A percentile compares a stretch with the other conserved stretches of the same genome.
phyloP scores from a whole-genome alignment of 78 protist genomes.

The Neovahlkampfia damariscottae region DNA sequence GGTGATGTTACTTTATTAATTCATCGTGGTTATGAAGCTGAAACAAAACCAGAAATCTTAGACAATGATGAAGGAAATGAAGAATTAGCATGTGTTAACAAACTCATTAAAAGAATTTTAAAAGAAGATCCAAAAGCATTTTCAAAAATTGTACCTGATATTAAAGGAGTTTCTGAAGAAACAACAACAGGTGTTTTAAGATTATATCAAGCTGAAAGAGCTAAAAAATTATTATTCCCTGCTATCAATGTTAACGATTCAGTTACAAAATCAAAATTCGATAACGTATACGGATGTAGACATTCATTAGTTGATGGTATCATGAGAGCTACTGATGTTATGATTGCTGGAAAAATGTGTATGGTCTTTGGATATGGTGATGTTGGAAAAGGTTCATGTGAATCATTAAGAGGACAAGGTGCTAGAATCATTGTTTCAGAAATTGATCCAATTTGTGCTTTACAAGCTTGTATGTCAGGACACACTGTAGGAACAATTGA shows the following conservation, averaged over 20 bases:
- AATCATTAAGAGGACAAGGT: conserved; percentile 72
- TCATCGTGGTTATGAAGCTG: neutral
- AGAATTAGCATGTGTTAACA: neutral
- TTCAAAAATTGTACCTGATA: neutral
- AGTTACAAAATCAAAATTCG: conserved; percentile 98
- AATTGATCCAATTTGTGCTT: conserved; percentile 99
- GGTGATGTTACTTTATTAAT: conserved; percentile 89
- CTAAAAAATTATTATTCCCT: conserved; percentile 72
- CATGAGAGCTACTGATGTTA: conserved; percentile 97
- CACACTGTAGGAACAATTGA: conserved; percentile 84
- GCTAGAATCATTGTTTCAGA: conserved; percentile 92
- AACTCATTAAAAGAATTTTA: neutral
- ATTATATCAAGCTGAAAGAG: conserved; percentile 75
- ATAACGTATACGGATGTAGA: conserved; percentile 97
- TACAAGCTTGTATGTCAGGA: conserved; percentile 98
- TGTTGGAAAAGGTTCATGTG: conserved; percentile 98
- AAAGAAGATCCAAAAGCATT: neutral
- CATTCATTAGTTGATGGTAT: conserved; percentile 97
- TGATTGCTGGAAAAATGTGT: conserved; percentile 95
- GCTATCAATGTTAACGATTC: conserved; percentile 99
- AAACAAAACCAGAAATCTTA: conserved; percentile 37
- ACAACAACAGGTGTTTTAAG: conserved; percentile 99
- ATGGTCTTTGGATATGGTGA: conserved; percentile 96
- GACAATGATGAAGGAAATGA: conserved; percentile 6
- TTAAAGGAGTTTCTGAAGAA: conserved; percentile 95